Evolutionary conservation across 2,329 filamentous ascomycete genomes (phyloP).

Genomic region (Xylaria sp.): DNA sequence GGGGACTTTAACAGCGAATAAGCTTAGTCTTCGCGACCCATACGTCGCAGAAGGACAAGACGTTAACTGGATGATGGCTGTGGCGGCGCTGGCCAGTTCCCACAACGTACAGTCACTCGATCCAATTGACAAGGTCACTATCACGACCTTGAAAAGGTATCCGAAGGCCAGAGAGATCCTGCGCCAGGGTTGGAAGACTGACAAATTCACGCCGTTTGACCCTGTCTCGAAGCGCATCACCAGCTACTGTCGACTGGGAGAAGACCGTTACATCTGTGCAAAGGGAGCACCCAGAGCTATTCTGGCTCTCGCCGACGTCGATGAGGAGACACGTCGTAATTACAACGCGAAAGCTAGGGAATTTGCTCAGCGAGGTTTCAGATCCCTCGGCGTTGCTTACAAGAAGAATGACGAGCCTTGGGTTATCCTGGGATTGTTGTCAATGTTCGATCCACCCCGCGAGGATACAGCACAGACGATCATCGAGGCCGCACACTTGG

Average conservation of each 20-base stretch:
- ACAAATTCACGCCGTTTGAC: conserved; percentile 82
- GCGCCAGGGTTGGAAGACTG: conserved; percentile 78
- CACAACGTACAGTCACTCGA: conserved; percentile 84
- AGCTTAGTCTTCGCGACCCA: conserved; percentile 80
- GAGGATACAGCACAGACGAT: conserved; percentile 84
- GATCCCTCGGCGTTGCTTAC: conserved; percentile 81
- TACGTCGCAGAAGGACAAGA: conserved; percentile 81
- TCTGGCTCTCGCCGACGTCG: conserved; percentile 74
- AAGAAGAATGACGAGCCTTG: conserved; percentile 80
- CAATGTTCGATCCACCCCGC: conserved; percentile 83
- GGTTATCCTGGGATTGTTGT: conserved; percentile 80
- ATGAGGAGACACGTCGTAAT: conserved; percentile 70
- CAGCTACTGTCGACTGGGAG: conserved; percentile 73
- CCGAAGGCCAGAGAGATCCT: conserved; percentile 82
- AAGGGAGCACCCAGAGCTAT: conserved; percentile 84
- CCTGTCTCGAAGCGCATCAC: conserved; percentile 85
- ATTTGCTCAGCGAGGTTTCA: conserved; percentile 83
- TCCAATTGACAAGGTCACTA: conserved; percentile 83
- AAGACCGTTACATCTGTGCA: conserved; percentile 76
- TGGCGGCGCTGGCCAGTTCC: conserved; percentile 79
- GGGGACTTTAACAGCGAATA: conserved; percentile 79
- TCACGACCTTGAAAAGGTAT: conserved; percentile 79
- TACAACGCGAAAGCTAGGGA: conserved; percentile 80
- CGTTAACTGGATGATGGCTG: conserved; percentile 87
- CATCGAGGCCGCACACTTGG: conserved; percentile 78